These are phyloP conservation scores for Vanrija pseudolonga DNA, from an alignment of 1,284 basidiomycete species.

Conservation along the genomic window DNA sequence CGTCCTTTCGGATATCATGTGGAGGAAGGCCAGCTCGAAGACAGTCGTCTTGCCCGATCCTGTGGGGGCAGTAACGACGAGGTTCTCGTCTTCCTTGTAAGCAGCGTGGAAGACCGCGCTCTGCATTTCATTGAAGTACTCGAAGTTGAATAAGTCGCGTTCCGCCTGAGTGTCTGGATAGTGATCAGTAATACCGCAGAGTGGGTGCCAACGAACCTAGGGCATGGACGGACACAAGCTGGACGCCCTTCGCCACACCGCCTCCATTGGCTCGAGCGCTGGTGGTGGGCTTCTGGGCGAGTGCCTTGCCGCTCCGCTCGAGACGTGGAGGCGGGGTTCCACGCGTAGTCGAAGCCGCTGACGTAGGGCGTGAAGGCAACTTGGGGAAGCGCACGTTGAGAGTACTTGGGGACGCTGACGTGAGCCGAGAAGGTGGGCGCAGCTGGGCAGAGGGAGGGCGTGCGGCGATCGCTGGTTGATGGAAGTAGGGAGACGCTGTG, in stretches of 20 bases:
- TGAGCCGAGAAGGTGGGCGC: background rate
- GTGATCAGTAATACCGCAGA: background rate
- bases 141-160: constrained; percentile 12
- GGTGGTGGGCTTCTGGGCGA: too few relatives aligned
- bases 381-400: constrained; percentile 2
- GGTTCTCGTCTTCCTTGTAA: constrained; percentile 64
- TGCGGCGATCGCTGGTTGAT: background rate
- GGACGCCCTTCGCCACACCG: too few relatives aligned
- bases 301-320: too few relatives aligned
- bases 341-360: too few relatives aligned
- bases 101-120: constrained; percentile 42
- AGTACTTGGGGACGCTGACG: too few relatives aligned
- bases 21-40: constrained; percentile 86
- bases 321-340: too few relatives aligned
- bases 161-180: background rate
- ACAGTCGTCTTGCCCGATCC: constrained; percentile 90
- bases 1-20: constrained; percentile 58
- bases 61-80: constrained; percentile 83
- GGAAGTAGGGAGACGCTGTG: constrained; percentile 2
- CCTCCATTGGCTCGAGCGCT: too few relatives aligned
- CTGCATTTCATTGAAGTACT: constrained; percentile 22
- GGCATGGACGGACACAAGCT: constrained; percentile 2
- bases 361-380: background rate
- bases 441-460: background rate
- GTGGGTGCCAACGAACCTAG: background rate